A percentile compares a stretch with the other conserved stretches of the same genome.
These are phyloP conservation scores for Fusarium acutatum DNA, from an alignment of 2,329 filamentous ascomycete genomes.

Conservation along the genomic window DNA sequence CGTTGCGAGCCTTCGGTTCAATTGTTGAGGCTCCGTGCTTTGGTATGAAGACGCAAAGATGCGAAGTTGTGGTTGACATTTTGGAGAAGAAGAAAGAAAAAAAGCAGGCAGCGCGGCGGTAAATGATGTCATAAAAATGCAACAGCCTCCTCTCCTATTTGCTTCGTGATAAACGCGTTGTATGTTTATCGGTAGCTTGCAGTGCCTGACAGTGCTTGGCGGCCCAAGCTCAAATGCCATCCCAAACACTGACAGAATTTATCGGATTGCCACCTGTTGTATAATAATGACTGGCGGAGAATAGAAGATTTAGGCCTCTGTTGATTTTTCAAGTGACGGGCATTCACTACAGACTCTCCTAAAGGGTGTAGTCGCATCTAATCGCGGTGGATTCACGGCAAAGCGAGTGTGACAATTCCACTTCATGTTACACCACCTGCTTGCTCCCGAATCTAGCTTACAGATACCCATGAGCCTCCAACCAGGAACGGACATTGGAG, in stretches of 20 bases:
- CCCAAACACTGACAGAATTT: not conserved
- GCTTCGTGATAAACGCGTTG: rapidly evolving
- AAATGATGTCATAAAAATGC: not conserved
- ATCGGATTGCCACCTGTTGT: rapidly evolving
- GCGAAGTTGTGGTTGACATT: not conserved
- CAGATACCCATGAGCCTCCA: not conserved
- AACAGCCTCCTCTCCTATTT: rapidly evolving
- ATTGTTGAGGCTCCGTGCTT: rapidly evolving
- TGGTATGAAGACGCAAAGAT: not conserved
- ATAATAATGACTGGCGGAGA: rapidly evolving
- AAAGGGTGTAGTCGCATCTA: rapidly evolving
- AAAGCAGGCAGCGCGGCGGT: not conserved
- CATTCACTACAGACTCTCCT: not conserved
- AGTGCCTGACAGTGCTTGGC: not conserved
- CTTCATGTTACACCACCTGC: not conserved
- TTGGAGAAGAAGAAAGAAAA: not conserved
- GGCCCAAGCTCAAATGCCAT: not conserved
- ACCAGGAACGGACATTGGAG: not conserved
- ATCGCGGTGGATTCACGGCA: too few species aligned
- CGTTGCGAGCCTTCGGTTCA: rapidly evolving
- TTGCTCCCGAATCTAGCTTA: not conserved
- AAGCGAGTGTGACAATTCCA: not conserved
- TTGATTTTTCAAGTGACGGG: rapidly evolving
- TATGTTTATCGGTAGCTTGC: not conserved
- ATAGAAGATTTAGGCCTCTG: rapidly evolving